Base-by-base conservation (phyloP, 2,329 filamentous ascomycete species). In the Xylaria digitata region DNA sequence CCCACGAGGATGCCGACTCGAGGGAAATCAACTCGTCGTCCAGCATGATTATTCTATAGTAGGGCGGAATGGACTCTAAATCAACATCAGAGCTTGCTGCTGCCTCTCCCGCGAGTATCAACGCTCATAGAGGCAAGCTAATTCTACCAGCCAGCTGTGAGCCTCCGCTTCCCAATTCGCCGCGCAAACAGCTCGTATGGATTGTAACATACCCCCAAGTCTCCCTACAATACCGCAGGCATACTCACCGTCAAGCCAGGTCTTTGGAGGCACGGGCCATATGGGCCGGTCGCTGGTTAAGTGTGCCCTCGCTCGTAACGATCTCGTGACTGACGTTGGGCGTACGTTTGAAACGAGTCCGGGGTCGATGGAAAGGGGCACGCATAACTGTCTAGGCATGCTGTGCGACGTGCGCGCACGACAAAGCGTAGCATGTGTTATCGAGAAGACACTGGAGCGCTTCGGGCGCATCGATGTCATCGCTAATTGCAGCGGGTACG, bases 191-290 rank as follows among this genome's bases (percentile, higher is more conserved):
- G 77, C 87, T 94, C 69, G 90, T 95, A 81, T 98, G 95, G 95
- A 89, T 98, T 77, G 93, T 96, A 84, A 77, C 89, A 83, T 34
- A 54, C 46, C 13, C 34, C 58, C 0, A 13, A 21, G 13, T n/a
- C 52, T 42, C 56, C 34, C 26, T 34, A 9, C 11, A 32, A 21
- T 57, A 66, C 63, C 11, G 42, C 60, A 65, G 34, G 15, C 23
- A 43, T 42, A 56, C 60, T 67, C 26, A 70, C 69, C 15, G 58
- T 34, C 23, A 43, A 66, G 15, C 46, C 67, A 94, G 93, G 85
- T 98, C 61, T 99, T 97, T 80, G 96, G 96, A 55, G 94, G 93
- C 55, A 97, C 94, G n/a, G 96, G 96, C 63, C 96, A 99, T 75
- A 97, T 98, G 85, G 96, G 96, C 66, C 90, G 93, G 59, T 96